Evolutionary conservation across 2,329 filamentous ascomycete genomes (phyloP).

Genomic region (Epichloe gansuensis): DNA sequence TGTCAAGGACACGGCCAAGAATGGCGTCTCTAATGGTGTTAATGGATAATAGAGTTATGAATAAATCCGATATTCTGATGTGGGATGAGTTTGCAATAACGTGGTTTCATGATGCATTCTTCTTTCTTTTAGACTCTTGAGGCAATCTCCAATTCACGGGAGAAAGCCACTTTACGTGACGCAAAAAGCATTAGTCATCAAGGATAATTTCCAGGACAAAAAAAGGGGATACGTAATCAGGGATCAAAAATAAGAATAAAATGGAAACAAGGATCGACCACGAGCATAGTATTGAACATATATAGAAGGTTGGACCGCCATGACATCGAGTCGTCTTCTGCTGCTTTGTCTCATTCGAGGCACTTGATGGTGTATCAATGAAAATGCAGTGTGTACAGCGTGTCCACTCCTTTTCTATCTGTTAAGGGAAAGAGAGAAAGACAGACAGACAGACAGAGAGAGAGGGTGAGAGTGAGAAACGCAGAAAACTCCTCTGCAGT

Average conservation of each 20-base stretch:
- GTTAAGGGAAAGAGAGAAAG: background rate
- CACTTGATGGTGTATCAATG: background rate
- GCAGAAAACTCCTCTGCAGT: background rate
- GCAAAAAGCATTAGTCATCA: background rate
- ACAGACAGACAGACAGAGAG: background rate
- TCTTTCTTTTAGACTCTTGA: background rate
- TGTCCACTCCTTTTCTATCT: background rate
- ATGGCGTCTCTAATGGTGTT: slow-evolving; percentile 16
- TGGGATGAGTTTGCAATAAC: background rate
- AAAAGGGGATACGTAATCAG: background rate
- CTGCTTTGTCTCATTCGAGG: background rate
- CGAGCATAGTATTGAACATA: background rate
- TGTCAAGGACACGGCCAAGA: slow-evolving; percentile 27
- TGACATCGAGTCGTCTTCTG: background rate
- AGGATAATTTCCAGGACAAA: background rate
- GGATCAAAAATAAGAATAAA: background rate
- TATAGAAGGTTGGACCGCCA: background rate
- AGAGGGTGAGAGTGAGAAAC: background rate
- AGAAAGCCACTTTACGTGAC: background rate
- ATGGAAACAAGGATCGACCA: background rate
- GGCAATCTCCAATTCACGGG: background rate
- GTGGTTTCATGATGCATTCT: background rate
- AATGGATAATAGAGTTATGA: slow-evolving; percentile 13
- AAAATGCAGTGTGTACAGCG: background rate
- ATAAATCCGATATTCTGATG: too few species aligned